Conservation (phyloP, 768 basidiomycete genomes). For the Candolleomyces aberdarensis region DNA sequence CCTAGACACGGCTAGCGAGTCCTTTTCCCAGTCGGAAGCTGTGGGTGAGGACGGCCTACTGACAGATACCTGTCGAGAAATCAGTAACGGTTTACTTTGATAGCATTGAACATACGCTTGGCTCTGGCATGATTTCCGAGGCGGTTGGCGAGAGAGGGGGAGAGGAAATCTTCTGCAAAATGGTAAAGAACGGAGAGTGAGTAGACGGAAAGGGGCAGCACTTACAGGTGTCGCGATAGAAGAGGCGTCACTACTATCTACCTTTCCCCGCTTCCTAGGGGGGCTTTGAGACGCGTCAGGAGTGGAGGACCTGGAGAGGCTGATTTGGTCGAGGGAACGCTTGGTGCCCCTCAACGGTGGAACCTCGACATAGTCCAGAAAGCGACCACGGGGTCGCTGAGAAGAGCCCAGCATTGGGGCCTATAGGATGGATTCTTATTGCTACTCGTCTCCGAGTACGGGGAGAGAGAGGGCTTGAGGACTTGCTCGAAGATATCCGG, state of each 20-base stretch:
- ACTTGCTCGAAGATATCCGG: too few relatives aligned
- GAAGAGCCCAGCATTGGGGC: neutral
- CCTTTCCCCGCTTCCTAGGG: neutral
- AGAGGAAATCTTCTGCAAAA: neutral
- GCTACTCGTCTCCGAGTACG: too few relatives aligned
- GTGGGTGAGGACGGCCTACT: too few relatives aligned
- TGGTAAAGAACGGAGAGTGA: neutral
- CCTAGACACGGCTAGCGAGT: too few relatives aligned
- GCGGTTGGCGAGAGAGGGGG: conserved; percentile 18
- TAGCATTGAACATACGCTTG: neutral
- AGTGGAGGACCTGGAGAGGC: neutral
- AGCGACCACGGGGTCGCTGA: neutral
- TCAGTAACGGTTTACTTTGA: neutral
- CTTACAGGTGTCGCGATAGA: neutral
- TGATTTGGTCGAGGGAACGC: neutral
- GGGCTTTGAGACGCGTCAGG: neutral
- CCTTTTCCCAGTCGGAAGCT: too few relatives aligned
- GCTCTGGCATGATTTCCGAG: conserved; percentile 13
- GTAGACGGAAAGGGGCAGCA: neutral
- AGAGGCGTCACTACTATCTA: neutral
- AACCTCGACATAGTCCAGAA: neutral
- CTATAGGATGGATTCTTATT: neutral
- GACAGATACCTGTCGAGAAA: neutral
- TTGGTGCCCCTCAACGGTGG: neutral
- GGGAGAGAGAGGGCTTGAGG: too few relatives aligned